Percentiles rank a stretch among this genome's conserved stretches.
Evolutionary conservation across 345 rosid species (phyloP).

Genomic region (Heritiera fomes): DNA sequence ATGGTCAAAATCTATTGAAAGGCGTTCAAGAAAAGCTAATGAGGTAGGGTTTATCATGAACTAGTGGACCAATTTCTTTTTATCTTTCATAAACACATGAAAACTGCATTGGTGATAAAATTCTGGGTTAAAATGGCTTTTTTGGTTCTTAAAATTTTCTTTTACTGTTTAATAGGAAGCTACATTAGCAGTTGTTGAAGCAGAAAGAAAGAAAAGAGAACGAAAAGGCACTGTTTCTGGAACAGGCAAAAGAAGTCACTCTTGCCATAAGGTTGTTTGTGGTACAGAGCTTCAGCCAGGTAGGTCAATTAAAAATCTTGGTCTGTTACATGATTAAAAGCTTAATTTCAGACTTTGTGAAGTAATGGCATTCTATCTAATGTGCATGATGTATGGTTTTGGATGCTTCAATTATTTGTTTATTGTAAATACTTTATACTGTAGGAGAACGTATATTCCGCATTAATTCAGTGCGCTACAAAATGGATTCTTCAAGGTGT

Average conservation of each 20-base stretch:
- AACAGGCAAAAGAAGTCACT: constrained; percentile 43
- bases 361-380: background rate
- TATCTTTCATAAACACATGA: background rate
- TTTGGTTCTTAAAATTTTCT: constrained; percentile 9
- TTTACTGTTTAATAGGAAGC: constrained; percentile 61
- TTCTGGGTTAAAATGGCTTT: constrained; percentile 10
- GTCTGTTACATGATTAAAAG: constrained; percentile 6
- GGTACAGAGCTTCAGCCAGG: constrained; percentile 26
- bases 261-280: constrained; percentile 49
- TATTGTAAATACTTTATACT: constrained; percentile 12
- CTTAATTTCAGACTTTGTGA: background rate
- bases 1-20: constrained; percentile 95
- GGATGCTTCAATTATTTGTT: constrained; percentile 15
- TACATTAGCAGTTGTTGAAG: constrained; percentile 85
- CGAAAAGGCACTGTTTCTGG: constrained; percentile 40
- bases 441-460: constrained; percentile 82
- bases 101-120: background rate
- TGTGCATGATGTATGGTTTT: background rate
- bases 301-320: constrained; percentile 26
- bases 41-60: constrained; percentile 54
- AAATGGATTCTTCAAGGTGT: constrained; percentile 86
- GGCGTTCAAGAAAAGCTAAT: constrained; percentile 73
- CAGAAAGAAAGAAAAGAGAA: constrained; percentile 68
- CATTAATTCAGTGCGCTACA: constrained; percentile 76
- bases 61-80: constrained; percentile 15